phyloP scores from a whole-genome alignment of 2,329 filamentous ascomycete species.

The Fusarium annulatum region DNA sequence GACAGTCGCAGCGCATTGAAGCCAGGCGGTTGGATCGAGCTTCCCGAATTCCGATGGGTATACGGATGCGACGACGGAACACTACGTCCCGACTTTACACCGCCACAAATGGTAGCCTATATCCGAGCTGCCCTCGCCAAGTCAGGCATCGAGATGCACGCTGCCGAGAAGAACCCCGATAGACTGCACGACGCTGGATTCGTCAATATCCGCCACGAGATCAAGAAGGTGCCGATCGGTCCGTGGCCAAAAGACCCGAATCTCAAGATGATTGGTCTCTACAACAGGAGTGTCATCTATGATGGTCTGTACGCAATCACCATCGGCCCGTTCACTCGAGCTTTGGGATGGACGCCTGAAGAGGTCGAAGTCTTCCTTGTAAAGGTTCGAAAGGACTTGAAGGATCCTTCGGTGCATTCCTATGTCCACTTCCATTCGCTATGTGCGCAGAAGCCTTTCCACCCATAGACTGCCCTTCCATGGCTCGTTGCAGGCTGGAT shows the following conservation, averaged over 20 bases:
- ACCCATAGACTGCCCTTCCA: not conserved
- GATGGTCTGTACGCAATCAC: conserved; percentile 49
- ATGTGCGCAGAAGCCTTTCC: conserved; percentile 20
- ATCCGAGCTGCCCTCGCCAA: conserved; percentile 43
- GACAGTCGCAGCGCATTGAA: conserved; percentile 42
- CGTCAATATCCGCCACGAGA: conserved; percentile 52
- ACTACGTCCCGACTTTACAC: conserved; percentile 38
- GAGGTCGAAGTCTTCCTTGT: conserved; percentile 51
- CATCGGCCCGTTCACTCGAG: conserved; percentile 50
- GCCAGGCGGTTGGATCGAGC: conserved; percentile 61
- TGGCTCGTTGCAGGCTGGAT: no score
- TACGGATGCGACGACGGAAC: conserved; percentile 47
- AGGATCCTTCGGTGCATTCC: conserved; percentile 38
- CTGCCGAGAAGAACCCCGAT: conserved; percentile 45
- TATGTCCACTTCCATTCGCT: conserved; percentile 35
- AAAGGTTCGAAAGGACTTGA: conserved; percentile 49
- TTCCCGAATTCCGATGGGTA: conserved; percentile 49
- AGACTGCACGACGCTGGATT: conserved; percentile 53
- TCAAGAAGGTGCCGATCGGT: conserved; percentile 59
- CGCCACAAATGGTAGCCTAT: conserved; percentile 47
- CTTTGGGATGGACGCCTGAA: conserved; percentile 48
- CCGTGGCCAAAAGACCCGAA: conserved; percentile 60
- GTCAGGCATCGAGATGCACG: conserved; percentile 48
- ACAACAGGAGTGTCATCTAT: conserved; percentile 44
- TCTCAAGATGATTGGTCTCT: conserved; percentile 58